phyloP scores from a whole-genome alignment of 2,329 filamentous ascomycete genomes.

The Sporothrix variecibatus region DNA sequence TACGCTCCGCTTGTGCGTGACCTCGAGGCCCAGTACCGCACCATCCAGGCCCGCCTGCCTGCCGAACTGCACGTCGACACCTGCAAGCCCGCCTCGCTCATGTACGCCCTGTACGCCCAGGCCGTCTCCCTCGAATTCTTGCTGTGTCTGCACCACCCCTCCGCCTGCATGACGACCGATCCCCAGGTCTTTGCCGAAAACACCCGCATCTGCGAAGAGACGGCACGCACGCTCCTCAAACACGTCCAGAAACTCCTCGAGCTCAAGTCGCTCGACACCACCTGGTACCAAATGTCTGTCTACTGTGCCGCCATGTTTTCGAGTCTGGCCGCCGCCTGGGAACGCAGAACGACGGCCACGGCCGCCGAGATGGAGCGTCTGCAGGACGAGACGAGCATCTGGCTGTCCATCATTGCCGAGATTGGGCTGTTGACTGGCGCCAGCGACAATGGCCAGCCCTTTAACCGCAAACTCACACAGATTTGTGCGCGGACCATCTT shows the following conservation, averaged over 20 bases:
- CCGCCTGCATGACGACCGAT: slow-evolving; percentile 58
- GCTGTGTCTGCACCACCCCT: slow-evolving; percentile 63
- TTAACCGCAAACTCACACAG: slow-evolving; percentile 48
- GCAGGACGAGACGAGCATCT: slow-evolving; percentile 67
- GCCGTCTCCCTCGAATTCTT: slow-evolving; percentile 59
- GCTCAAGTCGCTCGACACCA: slow-evolving; percentile 71
- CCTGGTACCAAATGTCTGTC: slow-evolving; percentile 73
- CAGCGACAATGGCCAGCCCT: slow-evolving; percentile 42
- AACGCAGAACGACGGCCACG: slow-evolving; percentile 63
- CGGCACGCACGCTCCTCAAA: slow-evolving; percentile 64
- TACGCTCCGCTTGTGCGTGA: slow-evolving; percentile 65
- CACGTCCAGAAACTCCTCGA: slow-evolving; percentile 61
- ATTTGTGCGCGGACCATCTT: slow-evolving; percentile 55
- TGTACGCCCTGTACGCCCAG: slow-evolving; percentile 58
- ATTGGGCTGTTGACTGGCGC: slow-evolving; percentile 47
- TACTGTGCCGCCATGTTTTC: slow-evolving; percentile 75
- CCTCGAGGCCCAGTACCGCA: slow-evolving; percentile 64
- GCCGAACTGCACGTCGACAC: slow-evolving; percentile 56
- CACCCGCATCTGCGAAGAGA: slow-evolving; percentile 66
- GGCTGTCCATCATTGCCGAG: slow-evolving; percentile 68
- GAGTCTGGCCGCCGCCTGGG: slow-evolving; percentile 68
- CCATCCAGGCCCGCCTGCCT: slow-evolving; percentile 67
- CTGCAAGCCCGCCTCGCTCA: slow-evolving; percentile 44
- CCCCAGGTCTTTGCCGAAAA: slow-evolving; percentile 61
- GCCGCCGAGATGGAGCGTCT: slow-evolving; percentile 61